phyloP scores from a whole-genome alignment of 2,329 filamentous ascomycete genomes.

The Fusarium multiceps region DNA sequence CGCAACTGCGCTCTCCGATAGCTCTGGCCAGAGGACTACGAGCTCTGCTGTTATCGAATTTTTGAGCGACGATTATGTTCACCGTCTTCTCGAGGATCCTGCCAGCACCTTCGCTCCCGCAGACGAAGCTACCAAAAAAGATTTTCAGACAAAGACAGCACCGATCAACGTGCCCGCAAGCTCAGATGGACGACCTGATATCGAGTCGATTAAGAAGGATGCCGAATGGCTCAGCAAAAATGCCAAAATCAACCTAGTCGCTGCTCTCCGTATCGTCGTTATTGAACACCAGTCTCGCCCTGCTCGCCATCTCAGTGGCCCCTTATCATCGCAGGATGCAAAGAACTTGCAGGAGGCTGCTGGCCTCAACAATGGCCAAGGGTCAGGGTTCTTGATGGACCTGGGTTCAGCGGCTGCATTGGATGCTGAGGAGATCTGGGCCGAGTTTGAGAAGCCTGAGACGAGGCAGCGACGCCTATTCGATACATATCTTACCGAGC shows the following conservation, averaged over 20 bases:
- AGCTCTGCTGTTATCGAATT: conserved; percentile 72
- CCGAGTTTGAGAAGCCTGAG: conserved; percentile 71
- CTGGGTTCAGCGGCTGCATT: conserved; percentile 58
- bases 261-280: conserved; percentile 81
- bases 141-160: conserved; percentile 86
- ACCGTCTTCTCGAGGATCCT: conserved; percentile 75
- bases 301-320: conserved; percentile 75
- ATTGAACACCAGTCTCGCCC: conserved; percentile 86
- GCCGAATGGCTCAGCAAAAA: conserved; percentile 86
- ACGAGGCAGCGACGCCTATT: conserved; percentile 75
- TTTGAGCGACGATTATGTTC: conserved; percentile 75
- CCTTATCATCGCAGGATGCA: conserved; percentile 81
- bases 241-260: conserved; percentile 81
- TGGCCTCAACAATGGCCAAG: conserved; percentile 70
- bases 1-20: conserved; percentile 67
- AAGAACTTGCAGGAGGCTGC: conserved; percentile 80
- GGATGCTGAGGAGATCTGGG: conserved; percentile 66
- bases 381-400: conserved; percentile 67
- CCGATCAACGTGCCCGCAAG: conserved; percentile 84
- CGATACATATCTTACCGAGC: conserved; percentile 76
- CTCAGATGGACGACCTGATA: conserved; percentile 73
- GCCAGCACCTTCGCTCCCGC: conserved; percentile 73
- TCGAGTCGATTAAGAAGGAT: conserved; percentile 86
- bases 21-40: conserved; percentile 64
- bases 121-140: conserved; percentile 72